Evolutionary conservation across 495 filamentous ascomycete species (phyloP), one percentile per base, ranked within the genome.

Genomic region (Penicillium canescens): DNA sequence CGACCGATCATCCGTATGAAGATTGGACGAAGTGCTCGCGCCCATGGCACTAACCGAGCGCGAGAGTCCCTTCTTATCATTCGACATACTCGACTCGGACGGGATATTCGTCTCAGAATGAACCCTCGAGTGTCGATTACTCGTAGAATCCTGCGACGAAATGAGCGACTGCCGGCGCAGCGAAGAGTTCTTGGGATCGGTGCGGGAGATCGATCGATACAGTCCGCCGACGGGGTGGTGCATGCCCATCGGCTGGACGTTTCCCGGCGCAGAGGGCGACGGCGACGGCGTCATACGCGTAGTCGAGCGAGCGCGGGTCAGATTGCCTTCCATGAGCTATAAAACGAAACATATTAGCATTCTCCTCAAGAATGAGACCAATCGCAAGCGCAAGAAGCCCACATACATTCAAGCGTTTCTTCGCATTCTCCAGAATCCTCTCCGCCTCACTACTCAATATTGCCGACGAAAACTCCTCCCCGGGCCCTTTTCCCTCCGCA

Each of bases 241-340:
- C 42, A 21, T 46, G 11, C 69, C 69, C 31, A 56, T 51, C 34
- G 55, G 47, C 40, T 54, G 64, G 23, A 60, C 64, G 37, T 46
- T 54, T 7, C 63, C 56, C 13, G 67, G 60, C 8, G 73, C 54
- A 14, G 68, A 65, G 24, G 75, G 73, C 38, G 79, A 84, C 6
- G 77, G 75, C 21, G 84, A 80, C 12, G 84, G 78, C 6, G 80
- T 78, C n/a, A 78, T 68, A 46, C 81, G 79, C 21, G 93, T 76
- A 3, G 90, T 85, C 49, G 83, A 87, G 47, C 92, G 84, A 18
- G 91, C 92, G 31, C 90, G 84, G 45, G 78, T 86, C 20, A 96
- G 72, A 62, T 96, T 96, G 14, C 86, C 90, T 70, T 96, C 92
- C 90, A 96, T 95, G 14, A 90, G 85, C 92, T 96, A 60, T 39